A percentile compares a stretch with the other conserved stretches of the same genome.
phyloP scores from a whole-genome alignment of 805 yeast species.

The Brettanomyces bruxellensis region DNA sequence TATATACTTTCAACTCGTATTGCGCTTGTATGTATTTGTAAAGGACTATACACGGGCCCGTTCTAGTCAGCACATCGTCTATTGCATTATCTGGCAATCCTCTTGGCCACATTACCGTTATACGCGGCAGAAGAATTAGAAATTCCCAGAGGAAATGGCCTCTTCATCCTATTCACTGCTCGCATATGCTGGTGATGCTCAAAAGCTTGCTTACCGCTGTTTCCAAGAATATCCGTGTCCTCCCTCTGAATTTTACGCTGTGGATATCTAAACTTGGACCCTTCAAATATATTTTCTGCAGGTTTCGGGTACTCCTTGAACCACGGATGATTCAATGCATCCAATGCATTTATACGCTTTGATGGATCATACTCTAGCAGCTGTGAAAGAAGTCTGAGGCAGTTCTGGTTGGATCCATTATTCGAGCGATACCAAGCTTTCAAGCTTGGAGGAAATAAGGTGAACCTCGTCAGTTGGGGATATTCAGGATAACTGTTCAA shows the following conservation, averaged over 20 bases:
- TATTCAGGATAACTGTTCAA: conserved; percentile 80
- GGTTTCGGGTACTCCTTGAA: conserved; percentile 66
- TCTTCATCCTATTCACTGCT: no score
- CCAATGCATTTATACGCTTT: conserved; percentile 66
- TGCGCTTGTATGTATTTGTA: no score
- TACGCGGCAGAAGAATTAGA: no score
- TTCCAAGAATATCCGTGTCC: conserved; percentile 62
- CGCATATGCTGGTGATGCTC: no score
- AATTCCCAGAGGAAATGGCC: no score
- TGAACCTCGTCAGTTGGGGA: conserved; percentile 48
- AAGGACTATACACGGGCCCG: no score
- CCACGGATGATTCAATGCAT: conserved; percentile 69
- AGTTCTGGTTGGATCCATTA: conserved; percentile 64
- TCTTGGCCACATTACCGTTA: no score
- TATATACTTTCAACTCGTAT: no score
- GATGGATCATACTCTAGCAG: conserved; percentile 80
- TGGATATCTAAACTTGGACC: conserved; percentile 69
- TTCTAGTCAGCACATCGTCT: no score
- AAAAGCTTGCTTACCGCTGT: background rate
- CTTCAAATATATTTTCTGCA: conserved; percentile 70
- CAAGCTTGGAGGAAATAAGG: conserved; percentile 58
- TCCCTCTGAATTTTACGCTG: conserved; percentile 78
- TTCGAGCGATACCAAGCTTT: conserved; percentile 80
- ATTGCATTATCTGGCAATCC: no score
- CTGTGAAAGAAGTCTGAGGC: conserved; percentile 54